Evolutionary conservation across 2,329 filamentous ascomycete species (phyloP).

Genomic region (Cladophialophora exuberans): DNA sequence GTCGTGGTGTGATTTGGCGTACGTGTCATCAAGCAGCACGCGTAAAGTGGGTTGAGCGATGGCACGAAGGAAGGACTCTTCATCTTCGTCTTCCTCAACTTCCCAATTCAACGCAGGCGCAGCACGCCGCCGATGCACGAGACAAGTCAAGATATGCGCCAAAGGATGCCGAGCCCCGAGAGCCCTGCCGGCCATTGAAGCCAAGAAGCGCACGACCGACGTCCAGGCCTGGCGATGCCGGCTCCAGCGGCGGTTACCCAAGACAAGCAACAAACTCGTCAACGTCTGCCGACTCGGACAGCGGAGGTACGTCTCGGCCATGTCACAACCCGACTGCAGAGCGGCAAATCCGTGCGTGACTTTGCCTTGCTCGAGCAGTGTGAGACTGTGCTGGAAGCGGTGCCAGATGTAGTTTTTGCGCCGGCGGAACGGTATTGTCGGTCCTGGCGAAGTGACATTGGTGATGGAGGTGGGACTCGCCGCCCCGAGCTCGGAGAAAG

Average conservation of each 20-base stretch:
- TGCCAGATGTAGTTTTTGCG: constrained; percentile 12
- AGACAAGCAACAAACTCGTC: not conserved
- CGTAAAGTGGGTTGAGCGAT: not conserved
- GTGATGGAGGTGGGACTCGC: not conserved
- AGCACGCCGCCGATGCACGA: no score
- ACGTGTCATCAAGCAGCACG: not conserved
- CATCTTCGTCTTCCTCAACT: no score
- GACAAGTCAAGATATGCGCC: not conserved
- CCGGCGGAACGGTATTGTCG: not conserved
- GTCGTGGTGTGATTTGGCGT: not conserved
- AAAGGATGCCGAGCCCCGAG: constrained; percentile 2
- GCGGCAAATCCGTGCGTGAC: not conserved
- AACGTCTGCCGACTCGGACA: not conserved
- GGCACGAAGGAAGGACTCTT: no score
- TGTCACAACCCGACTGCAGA: constrained; percentile 6
- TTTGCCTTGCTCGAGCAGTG: constrained; percentile 2
- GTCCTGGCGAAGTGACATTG: not conserved
- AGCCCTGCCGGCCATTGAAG: constrained; percentile 1
- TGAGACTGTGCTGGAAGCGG: constrained; percentile 6
- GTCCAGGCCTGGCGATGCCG: constrained; percentile 1
- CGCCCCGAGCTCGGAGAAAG: not conserved
- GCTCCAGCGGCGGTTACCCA: constrained; percentile 11
- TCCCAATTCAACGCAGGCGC: not conserved
- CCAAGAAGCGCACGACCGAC: constrained; percentile 6
- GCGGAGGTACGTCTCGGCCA: constrained; percentile 4